phyloP scores from a whole-genome alignment of 352 stramenopile species.

The Poterioochromonas sp. region DNA sequence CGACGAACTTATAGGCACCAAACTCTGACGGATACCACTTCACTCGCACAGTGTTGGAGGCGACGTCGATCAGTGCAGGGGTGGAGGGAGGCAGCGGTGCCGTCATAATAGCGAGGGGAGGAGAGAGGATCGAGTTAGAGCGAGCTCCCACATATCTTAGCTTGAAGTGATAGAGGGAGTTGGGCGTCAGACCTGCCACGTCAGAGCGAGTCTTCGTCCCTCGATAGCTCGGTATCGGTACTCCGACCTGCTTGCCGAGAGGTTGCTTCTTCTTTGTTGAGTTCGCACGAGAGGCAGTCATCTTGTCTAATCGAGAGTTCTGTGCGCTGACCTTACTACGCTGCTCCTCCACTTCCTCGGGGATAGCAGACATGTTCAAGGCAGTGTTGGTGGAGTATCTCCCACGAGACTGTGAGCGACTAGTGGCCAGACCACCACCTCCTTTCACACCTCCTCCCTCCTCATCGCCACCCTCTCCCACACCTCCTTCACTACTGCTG shows the following conservation, averaged over 20 bases:
- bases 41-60: slow-evolving; percentile 51
- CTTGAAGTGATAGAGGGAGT: slow-evolving; percentile 68
- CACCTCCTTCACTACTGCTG: neutral
- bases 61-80: slow-evolving; percentile 52
- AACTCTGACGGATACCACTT: slow-evolving; percentile 66
- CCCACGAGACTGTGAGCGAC: neutral
- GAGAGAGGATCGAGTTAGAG: slow-evolving; percentile 61
- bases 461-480: neutral
- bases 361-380: neutral
- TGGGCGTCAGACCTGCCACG: slow-evolving; percentile 58
- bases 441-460: neutral
- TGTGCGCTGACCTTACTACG: too few species aligned
- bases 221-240: neutral
- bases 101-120: slow-evolving; percentile 58
- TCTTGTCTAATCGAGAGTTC: neutral
- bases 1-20: slow-evolving; percentile 57
- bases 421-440: neutral
- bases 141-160: slow-evolving; percentile 63
- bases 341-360: too few species aligned
- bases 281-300: neutral
- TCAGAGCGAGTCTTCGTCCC: neutral
- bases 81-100: slow-evolving; percentile 45
- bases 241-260: neutral
- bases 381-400: neutral
- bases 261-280: neutral